Evolutionary conservation across 441 rosid species (phyloP).

Genomic region (Capsella rubella): DNA sequence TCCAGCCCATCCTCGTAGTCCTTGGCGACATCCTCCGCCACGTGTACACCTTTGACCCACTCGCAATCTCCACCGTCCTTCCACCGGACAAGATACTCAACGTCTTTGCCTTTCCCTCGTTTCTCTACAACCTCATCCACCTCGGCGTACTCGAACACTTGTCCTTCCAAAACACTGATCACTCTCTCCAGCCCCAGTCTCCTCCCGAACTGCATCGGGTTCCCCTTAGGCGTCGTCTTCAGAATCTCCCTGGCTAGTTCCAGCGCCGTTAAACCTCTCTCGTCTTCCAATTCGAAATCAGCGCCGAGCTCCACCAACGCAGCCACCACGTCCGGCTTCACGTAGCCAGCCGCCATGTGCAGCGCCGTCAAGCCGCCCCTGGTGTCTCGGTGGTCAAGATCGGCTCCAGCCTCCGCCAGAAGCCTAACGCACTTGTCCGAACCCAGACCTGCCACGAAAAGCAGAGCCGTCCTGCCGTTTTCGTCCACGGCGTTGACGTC

Average conservation of each 20-base stretch:
- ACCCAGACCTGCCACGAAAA: constrained; percentile 81
- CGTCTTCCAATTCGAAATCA: constrained; percentile 74
- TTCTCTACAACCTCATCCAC: constrained; percentile 81
- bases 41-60: constrained; percentile 65
- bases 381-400: constrained; percentile 64
- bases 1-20: constrained; percentile 86
- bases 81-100: constrained; percentile 83
- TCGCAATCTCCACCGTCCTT: constrained; percentile 79
- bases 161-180: constrained; percentile 54
- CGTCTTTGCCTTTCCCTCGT: constrained; percentile 73
- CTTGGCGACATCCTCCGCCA: constrained; percentile 72
- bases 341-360: constrained; percentile 91
- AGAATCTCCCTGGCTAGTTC: constrained; percentile 70
- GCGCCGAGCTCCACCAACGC: constrained; percentile 68
- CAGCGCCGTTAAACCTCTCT: constrained; percentile 68
- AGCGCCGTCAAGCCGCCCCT: constrained; percentile 84
- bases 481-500: constrained; percentile 77
- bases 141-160: constrained; percentile 78
- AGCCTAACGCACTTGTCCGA: constrained; percentile 70
- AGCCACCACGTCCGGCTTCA: constrained; percentile 70
- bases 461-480: constrained; percentile 83
- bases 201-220: constrained; percentile 76
- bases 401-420: constrained; percentile 76
- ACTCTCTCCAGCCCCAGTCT: constrained; percentile 82
- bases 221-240: constrained; percentile 79